Conservation (phyloP, 306 rosid species). For the Lagenaria siceraria region DNA sequence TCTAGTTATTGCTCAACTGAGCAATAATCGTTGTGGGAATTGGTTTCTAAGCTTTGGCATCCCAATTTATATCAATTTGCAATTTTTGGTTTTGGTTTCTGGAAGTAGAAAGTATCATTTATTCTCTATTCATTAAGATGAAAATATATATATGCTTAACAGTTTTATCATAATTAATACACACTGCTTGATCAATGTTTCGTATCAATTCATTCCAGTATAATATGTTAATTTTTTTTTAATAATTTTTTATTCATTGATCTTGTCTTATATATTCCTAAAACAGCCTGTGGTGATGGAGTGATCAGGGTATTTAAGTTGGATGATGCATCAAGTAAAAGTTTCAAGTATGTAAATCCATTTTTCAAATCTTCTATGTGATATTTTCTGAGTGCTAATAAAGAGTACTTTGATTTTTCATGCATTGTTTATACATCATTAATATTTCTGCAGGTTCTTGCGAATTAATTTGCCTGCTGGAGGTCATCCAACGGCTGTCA, state of each 20-base stretch:
- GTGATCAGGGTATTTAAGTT: slow-evolving; percentile 79
- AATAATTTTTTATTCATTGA: not conserved
- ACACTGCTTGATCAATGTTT: not conserved
- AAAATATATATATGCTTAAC: not conserved
- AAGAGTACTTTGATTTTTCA: slow-evolving; percentile 13
- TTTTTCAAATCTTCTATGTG: not conserved
- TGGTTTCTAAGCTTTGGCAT: not conserved
- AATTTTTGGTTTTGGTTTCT: not conserved
- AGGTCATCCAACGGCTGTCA: slow-evolving; percentile 75
- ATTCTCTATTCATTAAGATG: not conserved
- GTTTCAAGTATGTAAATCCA: slow-evolving; percentile 41
- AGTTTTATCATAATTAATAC: not conserved
- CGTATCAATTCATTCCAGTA: not conserved
- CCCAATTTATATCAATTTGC: not conserved
- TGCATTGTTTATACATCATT: slow-evolving; percentile 3
- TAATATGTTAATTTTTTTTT: not conserved
- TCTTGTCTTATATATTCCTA: slow-evolving; percentile 10
- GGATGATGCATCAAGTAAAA: slow-evolving; percentile 89
- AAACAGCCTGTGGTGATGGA: slow-evolving; percentile 92
- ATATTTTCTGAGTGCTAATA: slow-evolving; percentile 7
- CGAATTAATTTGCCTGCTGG: slow-evolving; percentile 84
- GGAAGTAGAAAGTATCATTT: not conserved
- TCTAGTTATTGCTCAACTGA: not conserved
- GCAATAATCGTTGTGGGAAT: not conserved
- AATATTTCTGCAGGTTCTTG: slow-evolving; percentile 48